Evolutionary conservation across 164 flowering plant species (phyloP).

Genomic region (Vitis riparia): DNA sequence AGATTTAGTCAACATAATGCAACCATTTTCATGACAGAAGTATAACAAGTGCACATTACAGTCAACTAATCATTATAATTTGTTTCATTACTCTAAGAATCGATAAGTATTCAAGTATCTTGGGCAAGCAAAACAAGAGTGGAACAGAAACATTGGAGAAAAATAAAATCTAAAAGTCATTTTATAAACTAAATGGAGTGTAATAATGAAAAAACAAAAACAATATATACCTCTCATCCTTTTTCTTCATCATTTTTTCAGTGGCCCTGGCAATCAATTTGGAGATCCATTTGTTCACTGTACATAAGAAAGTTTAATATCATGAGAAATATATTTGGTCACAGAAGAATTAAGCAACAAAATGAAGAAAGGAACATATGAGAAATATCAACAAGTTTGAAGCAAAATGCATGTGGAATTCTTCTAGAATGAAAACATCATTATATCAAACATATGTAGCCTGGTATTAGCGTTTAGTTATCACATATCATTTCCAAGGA

Average conservation of each 20-base stretch:
- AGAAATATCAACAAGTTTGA: background rate
- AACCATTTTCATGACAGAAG: too few species aligned
- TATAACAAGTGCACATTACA: too few species aligned
- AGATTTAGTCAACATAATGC: too few species aligned
- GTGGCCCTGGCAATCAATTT: constrained; percentile 82
- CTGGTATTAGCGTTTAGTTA: too few species aligned
- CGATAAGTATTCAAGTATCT: background rate
- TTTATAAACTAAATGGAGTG: background rate
- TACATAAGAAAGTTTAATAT: constrained; percentile 11
- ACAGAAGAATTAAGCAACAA: background rate
- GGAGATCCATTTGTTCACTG: constrained; percentile 96
- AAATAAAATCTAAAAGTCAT: background rate
- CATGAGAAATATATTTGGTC: background rate
- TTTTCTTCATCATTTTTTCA: constrained; percentile 91
- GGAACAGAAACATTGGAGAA: background rate
- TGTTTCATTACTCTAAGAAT: too few species aligned
- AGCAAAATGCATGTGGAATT: too few species aligned
- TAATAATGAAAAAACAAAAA: background rate
- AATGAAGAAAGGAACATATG: background rate
- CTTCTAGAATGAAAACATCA: too few species aligned
- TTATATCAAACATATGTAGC: too few species aligned
- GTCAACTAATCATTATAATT: too few species aligned
- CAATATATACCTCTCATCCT: constrained; percentile 79
- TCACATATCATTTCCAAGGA: too few species aligned
- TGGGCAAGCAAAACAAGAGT: background rate